These are phyloP conservation scores for Aspergillus texensis DNA, from an alignment of 2,329 filamentous ascomycete species.

Conservation along the genomic window DNA sequence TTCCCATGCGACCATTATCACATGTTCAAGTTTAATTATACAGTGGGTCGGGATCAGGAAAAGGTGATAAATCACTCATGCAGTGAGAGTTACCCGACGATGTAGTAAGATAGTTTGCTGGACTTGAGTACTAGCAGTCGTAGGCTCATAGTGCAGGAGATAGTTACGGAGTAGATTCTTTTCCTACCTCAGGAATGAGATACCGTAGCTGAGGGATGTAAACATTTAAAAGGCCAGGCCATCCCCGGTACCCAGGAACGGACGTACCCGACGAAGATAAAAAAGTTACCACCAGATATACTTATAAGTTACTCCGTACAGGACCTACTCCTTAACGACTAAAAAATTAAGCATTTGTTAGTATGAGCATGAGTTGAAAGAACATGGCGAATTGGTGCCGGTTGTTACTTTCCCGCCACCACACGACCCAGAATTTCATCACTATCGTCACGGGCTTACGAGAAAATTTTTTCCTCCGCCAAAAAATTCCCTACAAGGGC, in stretches of 20 bases:
- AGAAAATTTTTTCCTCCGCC: slow-evolving; percentile 10
- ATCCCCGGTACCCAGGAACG: neutral
- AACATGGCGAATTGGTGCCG: neutral
- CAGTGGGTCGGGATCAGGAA: neutral
- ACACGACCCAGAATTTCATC: slow-evolving; percentile 1
- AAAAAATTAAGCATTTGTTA: neutral
- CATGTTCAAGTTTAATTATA: neutral
- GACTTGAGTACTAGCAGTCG: neutral
- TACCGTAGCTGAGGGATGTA: neutral
- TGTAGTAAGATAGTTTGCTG: neutral
- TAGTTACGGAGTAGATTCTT: neutral
- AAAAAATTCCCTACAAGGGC: slow-evolving; percentile 6
- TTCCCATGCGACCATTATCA: neutral
- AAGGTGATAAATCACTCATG: neutral
- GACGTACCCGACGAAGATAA: neutral
- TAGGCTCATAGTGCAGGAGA: neutral
- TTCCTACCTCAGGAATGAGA: neutral
- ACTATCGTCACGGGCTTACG: neutral
- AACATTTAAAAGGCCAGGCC: neutral
- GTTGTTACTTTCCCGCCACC: slow-evolving; percentile 6
- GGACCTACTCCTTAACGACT: neutral
- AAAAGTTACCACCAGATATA: neutral
- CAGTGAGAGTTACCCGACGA: too few species aligned
- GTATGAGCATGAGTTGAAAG: neutral
- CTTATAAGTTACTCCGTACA: neutral